Evolutionary conservation across 2,329 filamentous ascomycete genomes (phyloP).

Genomic region (Volutella citrinella): DNA sequence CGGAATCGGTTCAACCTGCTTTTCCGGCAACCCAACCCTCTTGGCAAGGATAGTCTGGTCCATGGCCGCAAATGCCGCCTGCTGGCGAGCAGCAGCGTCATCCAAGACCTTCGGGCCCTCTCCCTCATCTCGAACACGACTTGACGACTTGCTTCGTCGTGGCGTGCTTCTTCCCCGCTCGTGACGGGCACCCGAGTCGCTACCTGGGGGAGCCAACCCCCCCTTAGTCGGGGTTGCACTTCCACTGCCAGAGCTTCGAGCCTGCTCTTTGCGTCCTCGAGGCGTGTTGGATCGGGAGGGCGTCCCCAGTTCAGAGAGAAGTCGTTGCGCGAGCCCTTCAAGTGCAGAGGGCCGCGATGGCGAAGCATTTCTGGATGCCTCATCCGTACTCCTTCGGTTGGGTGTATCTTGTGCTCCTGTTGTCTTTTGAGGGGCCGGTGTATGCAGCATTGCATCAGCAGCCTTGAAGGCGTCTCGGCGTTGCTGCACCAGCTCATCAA

Average conservation of each 20-base stretch:
- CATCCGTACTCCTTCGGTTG: constrained; percentile 44
- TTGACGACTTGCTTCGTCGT: constrained; percentile 41
- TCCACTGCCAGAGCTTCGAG: constrained; percentile 28
- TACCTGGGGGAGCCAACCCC: constrained; percentile 39
- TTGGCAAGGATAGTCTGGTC: constrained; percentile 60
- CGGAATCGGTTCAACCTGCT: constrained; percentile 44
- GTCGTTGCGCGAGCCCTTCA: constrained; percentile 60
- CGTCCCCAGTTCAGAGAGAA: constrained; percentile 57
- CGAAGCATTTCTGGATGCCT: constrained; percentile 44
- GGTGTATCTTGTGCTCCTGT: constrained; percentile 31
- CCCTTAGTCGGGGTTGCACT: constrained; percentile 29
- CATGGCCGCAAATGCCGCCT: constrained; percentile 59
- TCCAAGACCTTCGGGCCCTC: constrained; percentile 29
- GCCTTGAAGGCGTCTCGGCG: constrained; percentile 63
- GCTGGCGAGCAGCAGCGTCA: constrained; percentile 44
- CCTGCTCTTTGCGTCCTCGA: constrained; percentile 46
- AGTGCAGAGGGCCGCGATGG: constrained; percentile 53
- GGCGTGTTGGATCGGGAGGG: constrained; percentile 50
- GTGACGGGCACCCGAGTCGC: constrained; percentile 38
- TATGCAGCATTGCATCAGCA: constrained; percentile 47
- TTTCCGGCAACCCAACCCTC: constrained; percentile 48
- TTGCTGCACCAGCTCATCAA: constrained; percentile 68
- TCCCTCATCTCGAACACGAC: constrained; percentile 27
- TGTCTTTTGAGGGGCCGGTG: constrained; percentile 27
- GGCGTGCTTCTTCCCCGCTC: constrained; percentile 30